Percentiles rank a stretch among this genome's conserved stretches.
Conservation (phyloP, 176 grass and related monocot genomes). For the Guadua angustifolia region DNA sequence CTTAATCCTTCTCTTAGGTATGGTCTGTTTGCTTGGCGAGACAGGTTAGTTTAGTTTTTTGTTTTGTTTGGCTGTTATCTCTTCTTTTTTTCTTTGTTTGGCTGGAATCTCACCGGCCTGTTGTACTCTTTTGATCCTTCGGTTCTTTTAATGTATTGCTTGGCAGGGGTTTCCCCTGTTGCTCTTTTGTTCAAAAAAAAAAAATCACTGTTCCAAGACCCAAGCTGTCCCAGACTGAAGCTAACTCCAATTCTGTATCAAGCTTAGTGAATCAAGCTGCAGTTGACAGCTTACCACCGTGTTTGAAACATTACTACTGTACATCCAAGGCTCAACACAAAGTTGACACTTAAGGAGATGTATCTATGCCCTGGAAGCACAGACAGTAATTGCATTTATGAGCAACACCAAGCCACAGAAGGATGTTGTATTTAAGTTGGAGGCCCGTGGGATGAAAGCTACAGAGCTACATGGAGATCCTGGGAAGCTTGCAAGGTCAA, state of each 20-base stretch:
- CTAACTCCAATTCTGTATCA: conserved; percentile 43
- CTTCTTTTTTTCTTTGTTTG: too few relatives aligned
- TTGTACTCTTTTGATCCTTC: too few relatives aligned
- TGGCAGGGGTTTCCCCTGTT: too few relatives aligned
- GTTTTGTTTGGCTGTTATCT: too few relatives aligned
- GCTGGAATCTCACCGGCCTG: too few relatives aligned
- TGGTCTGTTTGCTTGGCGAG: too few relatives aligned
- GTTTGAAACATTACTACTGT: conserved; percentile 84
- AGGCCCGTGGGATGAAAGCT: too few relatives aligned
- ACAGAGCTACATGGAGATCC: conserved; percentile 85
- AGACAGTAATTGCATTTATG: conserved; percentile 90
- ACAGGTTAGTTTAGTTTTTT: too few relatives aligned
- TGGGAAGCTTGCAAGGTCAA: conserved; percentile 83
- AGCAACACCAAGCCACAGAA: conserved; percentile 90
- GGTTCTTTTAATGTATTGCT: too few relatives aligned
- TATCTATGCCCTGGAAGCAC: conserved; percentile 75
- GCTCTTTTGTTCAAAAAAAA: too few relatives aligned
- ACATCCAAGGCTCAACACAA: conserved; percentile 84
- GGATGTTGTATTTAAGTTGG: conserved; percentile 50
- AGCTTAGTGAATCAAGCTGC: conserved; percentile 65
- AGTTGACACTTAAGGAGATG: conserved; percentile 90
- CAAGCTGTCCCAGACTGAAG: conserved; percentile 32
- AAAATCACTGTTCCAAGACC: conserved; percentile 55
- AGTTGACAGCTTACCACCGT: conserved; percentile 79
- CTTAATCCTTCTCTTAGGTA: too few relatives aligned